phyloP scores from a whole-genome alignment of 768 basidiomycete genomes.

The Vishniacozyma victoriae region DNA sequence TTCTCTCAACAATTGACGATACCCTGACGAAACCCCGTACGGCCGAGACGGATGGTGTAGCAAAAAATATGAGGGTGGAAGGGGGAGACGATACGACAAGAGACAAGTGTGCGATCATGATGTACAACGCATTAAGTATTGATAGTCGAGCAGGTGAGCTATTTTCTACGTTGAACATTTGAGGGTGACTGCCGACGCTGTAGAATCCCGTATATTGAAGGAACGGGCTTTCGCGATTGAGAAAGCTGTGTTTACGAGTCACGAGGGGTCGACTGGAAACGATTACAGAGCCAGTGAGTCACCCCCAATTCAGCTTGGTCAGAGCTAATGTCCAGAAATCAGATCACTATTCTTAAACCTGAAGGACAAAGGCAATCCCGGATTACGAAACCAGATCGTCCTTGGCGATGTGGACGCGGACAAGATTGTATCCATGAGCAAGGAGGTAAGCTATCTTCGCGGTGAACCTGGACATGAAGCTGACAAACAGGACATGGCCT shows the following conservation, averaged over 20 bases:
- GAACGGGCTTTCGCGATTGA: conserved; percentile 67
- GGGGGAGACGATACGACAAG: conserved; percentile 58
- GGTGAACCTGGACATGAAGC: background rate
- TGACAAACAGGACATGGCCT: conserved; percentile 78
- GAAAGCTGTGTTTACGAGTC: conserved; percentile 53
- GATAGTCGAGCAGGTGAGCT: conserved; percentile 84
- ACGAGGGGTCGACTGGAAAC: conserved; percentile 33
- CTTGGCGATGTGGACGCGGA: conserved; percentile 68
- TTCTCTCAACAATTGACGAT: conserved; percentile 33
- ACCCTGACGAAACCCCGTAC: conserved; percentile 50
- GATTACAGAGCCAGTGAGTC: conserved; percentile 45
- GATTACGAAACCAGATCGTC: conserved; percentile 74
- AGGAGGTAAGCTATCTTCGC: conserved; percentile 55
- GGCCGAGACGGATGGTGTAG: conserved; percentile 66
- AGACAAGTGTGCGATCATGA: conserved; percentile 79
- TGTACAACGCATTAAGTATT: conserved; percentile 82
- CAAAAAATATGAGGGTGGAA: conserved; percentile 19
- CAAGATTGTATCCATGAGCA: conserved; percentile 71
- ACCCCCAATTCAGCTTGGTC: background rate
- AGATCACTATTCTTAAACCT: conserved; percentile 85
- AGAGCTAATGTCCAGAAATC: conserved; percentile 59
- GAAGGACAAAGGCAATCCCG: conserved; percentile 90
- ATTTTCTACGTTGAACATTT: conserved; percentile 68
- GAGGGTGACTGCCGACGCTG: conserved; percentile 42
- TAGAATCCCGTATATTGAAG: conserved; percentile 67